Conservation (phyloP, 306 rosid genomes). For the Cyclanthera cordifolia region DNA sequence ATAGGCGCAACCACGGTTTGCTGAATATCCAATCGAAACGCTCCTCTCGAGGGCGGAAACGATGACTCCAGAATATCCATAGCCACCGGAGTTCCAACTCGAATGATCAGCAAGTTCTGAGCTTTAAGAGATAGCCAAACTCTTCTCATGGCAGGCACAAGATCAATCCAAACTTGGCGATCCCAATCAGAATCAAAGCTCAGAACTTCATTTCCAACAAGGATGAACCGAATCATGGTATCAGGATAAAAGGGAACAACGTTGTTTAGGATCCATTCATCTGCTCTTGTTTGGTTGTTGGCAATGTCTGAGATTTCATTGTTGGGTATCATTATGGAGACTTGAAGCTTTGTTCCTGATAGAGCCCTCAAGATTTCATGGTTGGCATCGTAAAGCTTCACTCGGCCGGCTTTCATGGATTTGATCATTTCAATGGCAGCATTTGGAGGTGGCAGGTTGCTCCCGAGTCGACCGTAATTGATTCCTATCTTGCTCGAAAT, state of each 20-base stretch:
- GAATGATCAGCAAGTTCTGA: constrained; percentile 30
- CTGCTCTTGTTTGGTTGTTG: constrained; percentile 39
- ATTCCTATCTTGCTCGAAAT: constrained; percentile 50
- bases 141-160: constrained; percentile 63
- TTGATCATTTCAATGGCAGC: constrained; percentile 36
- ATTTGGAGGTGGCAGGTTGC: constrained; percentile 54
- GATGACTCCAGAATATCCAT: constrained; percentile 54
- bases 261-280: constrained; percentile 57
- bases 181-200: constrained; percentile 40
- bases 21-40: constrained; percentile 31
- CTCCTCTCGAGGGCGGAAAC: constrained; percentile 51
- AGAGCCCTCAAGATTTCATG: constrained; percentile 42
- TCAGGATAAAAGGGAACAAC: constrained; percentile 45
- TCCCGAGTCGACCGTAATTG: constrained; percentile 66
- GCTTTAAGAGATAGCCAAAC: constrained; percentile 37
- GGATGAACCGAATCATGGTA: constrained; percentile 47
- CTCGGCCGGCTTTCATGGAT: constrained; percentile 36
- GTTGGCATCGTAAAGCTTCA: constrained; percentile 70
- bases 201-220: constrained; percentile 68
- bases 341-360: constrained; percentile 43
- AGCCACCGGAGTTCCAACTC: constrained; percentile 66
- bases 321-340: constrained; percentile 69
- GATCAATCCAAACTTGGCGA: constrained; percentile 40
- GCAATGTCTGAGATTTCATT: constrained; percentile 47
- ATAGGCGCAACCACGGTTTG: constrained; percentile 38